phyloP scores from a whole-genome alignment of 164 flowering plant genomes.

The Warburgia ugandensis region DNA sequence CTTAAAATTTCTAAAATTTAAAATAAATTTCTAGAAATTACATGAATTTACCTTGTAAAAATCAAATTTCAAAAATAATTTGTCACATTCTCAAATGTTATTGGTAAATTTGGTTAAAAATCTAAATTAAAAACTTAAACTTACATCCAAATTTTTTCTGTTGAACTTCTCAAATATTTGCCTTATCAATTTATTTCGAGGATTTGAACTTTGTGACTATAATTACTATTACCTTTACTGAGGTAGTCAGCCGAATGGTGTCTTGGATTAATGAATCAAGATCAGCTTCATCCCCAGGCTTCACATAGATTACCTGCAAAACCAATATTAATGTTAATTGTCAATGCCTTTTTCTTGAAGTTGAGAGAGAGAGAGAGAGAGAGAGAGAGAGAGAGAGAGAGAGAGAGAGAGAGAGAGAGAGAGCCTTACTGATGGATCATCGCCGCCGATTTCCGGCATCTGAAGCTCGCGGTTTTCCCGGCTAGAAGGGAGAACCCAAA shows the following conservation, averaged over 20 bases:
- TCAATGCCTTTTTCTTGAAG: background rate
- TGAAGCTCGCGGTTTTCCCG: slow-evolving; percentile 25
- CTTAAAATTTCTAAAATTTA: too few species aligned
- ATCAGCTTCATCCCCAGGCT: slow-evolving; percentile 74
- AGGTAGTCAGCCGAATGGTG: slow-evolving; percentile 54
- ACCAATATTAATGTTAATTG: background rate
- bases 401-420: slow-evolving; percentile 10
- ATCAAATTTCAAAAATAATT: too few species aligned
- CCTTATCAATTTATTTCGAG: too few species aligned
- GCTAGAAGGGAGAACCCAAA: slow-evolving; percentile 63
- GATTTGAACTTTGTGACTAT: too few species aligned
- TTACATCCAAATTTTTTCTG: too few species aligned
- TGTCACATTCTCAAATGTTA: too few species aligned
- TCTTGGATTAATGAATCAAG: slow-evolving; percentile 75
- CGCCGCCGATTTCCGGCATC: slow-evolving; percentile 62
- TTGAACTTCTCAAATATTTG: too few species aligned
- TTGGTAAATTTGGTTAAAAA: too few species aligned
- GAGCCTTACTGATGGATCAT: slow-evolving; percentile 77
- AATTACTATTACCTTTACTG: slow-evolving; percentile 59
- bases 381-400: too few species aligned
- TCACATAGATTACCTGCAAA: slow-evolving; percentile 77
- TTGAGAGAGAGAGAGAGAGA: background rate
- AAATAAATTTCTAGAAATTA: too few species aligned
- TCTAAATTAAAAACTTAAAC: too few species aligned
- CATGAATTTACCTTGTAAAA: too few species aligned